Base-by-base conservation (phyloP, 148 eudicot genomes). In the Arctostaphylos glauca region DNA sequence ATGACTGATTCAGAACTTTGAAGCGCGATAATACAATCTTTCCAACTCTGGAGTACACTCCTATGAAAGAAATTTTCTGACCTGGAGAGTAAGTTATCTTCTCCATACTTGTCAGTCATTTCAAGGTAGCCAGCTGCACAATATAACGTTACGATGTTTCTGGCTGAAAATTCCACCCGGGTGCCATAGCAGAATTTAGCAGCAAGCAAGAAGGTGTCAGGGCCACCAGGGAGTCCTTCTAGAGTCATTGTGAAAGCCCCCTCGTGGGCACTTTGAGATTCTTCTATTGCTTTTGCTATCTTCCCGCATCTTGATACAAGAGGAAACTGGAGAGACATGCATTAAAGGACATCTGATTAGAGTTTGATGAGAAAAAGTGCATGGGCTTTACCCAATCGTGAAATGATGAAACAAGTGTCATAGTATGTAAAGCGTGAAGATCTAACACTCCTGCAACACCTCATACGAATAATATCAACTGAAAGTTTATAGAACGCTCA, bases 61-160 rank as follows among this genome's bases (percentile, higher is more conserved):
- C 91, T 96, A 83, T 96, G 94, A 83, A 94, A 93, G 85, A 86
- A 93, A 86, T 72, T 79, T 67, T 93, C 94, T 31, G 93, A 86
- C 80, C 78, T 88, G 67, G 92, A 88, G 21, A 89, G 83, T 78
- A 96, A 87, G 81, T 93, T 96, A 75, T 92, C 98, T 83, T 92
- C 96, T 46, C 96, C 99, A 79, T 87, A 92, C 80, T 90, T 89
- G 83, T 92, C 93, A 19, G 92, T 90, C 98, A 96, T 96, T 70
- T 94, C 92, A 75, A 96, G 94, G 84, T 93, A 94, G 88, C 94
- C 91, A 19, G 97, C 92, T 48, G 92, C 98, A 84, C 95, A 93
- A 76, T 94, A 92, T 56, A 93, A 68, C 68, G 81, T 84, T 83
- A 93, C 86, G 59, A 96, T 84, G 79, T 92, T 96, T 77, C 86